Evolutionary conservation across 345 rosid genomes (phyloP).

Genomic region (Sonneratia caseolaris): DNA sequence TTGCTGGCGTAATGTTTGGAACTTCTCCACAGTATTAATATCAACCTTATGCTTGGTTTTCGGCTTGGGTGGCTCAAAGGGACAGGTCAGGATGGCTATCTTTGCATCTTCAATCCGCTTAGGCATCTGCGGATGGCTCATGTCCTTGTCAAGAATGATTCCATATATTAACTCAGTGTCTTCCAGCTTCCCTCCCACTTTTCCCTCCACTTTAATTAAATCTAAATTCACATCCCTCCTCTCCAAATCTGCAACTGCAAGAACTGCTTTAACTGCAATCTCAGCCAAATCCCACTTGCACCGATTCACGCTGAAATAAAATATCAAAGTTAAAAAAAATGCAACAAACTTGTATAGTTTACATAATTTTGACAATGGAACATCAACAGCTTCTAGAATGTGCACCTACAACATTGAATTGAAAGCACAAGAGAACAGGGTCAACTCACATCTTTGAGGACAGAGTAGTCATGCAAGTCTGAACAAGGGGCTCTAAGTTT

Average conservation of each 20-base stretch:
- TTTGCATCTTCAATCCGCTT: slow-evolving; percentile 81
- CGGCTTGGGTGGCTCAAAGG: slow-evolving; percentile 98
- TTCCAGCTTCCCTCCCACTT: slow-evolving; percentile 87
- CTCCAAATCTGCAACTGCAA: slow-evolving; percentile 93
- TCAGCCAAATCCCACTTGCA: slow-evolving; percentile 91
- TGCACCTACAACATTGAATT: background rate
- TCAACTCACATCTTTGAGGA: slow-evolving; percentile 72
- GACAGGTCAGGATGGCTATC: slow-evolving; percentile 94
- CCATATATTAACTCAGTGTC: slow-evolving; percentile 86
- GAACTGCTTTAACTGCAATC: slow-evolving; percentile 91
- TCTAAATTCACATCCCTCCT: slow-evolving; percentile 89
- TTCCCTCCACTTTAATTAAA: slow-evolving; percentile 90
- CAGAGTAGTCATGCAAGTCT: slow-evolving; percentile 91
- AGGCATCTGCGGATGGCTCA: slow-evolving; percentile 99
- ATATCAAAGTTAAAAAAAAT: slow-evolving; percentile 1
- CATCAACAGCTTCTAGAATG: background rate
- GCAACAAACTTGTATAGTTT: background rate
- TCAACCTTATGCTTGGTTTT: slow-evolving; percentile 99
- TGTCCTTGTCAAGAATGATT: slow-evolving; percentile 79
- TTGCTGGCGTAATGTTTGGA: slow-evolving; percentile 77
- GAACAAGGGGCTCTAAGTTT: slow-evolving; percentile 69
- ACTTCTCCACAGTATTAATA: slow-evolving; percentile 91
- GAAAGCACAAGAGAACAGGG: background rate
- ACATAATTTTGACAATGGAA: background rate
- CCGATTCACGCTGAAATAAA: slow-evolving; percentile 69